Base-by-base conservation (phyloP, 148 eudicot genomes). In the Vaccinium darrowii region DNA sequence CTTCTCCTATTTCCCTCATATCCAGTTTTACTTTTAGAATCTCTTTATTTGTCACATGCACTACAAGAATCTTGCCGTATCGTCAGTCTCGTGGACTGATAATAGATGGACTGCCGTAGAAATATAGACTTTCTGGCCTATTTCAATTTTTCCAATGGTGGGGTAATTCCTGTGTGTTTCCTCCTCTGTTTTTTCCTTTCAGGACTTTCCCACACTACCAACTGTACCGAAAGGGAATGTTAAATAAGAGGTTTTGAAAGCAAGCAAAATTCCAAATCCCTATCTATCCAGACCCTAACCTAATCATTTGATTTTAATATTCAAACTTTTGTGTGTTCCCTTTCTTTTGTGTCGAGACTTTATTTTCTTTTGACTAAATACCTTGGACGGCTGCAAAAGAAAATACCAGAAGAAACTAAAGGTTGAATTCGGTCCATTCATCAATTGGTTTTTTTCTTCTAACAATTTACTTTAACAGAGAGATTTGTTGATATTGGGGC, bases 201-300 rank as follows among this genome's bases (percentile, higher is more conserved):
- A 71, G 84, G 60, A 73, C 25, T 79, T 47, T 27, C n/a, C 8
- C 21, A 3, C 69, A 60, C 19, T 19, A 85, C 18, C 84, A n/a
- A 81, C 81, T 54, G 57, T 15, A 74, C 49, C 51, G 71, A 79
- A 67, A 79, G 82, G 76, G 14, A 30, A 67, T 30, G 5, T 54
- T 33, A 63, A 21, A 19, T 49, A 18, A 63, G 69, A 39, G 63
- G 30, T 5, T 62, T 63, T 8, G 69, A 60, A 84, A 53, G 76
- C 73, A 80, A 85, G 58, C 23, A 73, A 81, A 54, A 25, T 85
- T 39, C 83, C 83, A 79, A 85, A 72, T 54, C 77, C 57, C 71
- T 65, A 65, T 43, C 49, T 60, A 76, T 84, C 83, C 18, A 62
- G 4, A 84, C 57, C 43, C 60, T 78, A 51, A 25, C 80, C 30